Evolutionary conservation across 371 early-diverging fungal genomes (phyloP).

Genomic region (Zopfochytrium polystomum): DNA sequence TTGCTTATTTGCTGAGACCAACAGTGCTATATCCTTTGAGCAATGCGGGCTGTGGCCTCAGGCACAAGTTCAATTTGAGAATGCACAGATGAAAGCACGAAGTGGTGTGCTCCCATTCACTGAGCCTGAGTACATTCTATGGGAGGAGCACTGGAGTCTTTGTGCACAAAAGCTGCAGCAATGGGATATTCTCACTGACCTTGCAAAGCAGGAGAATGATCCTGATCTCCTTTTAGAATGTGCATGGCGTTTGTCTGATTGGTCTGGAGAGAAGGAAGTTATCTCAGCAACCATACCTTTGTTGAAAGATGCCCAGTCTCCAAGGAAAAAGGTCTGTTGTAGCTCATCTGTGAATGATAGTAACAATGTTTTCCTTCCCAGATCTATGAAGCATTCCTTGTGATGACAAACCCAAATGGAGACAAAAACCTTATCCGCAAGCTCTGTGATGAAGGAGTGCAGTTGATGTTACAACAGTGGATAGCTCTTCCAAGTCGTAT

Average conservation of each 20-base stretch:
- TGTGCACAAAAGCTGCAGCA: slow-evolving; percentile 94
- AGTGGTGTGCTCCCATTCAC: slow-evolving; percentile 83
- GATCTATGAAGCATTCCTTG: slow-evolving; percentile 81
- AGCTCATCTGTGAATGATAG: too few species aligned
- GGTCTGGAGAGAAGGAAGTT: slow-evolving; percentile 75
- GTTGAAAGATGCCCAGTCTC: slow-evolving; percentile 55
- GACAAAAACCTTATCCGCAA: slow-evolving; percentile 71
- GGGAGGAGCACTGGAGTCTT: slow-evolving; percentile 96
- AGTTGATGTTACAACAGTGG: slow-evolving; percentile 82
- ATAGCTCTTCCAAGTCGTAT: slow-evolving; percentile 77
- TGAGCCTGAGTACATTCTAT: slow-evolving; percentile 95
- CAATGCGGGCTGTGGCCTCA: slow-evolving; percentile 92
- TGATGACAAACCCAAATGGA: slow-evolving; percentile 67
- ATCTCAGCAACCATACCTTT: slow-evolving; percentile 62
- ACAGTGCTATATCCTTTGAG: slow-evolving; percentile 92
- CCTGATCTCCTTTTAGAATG: slow-evolving; percentile 81
- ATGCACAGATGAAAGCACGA: slow-evolving; percentile 88
- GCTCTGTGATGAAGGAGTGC: slow-evolving; percentile 85
- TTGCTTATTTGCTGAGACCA: slow-evolving; percentile 91
- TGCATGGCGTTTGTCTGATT: slow-evolving; percentile 89
- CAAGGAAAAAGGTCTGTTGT: slow-evolving; percentile 59
- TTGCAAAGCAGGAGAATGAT: slow-evolving; percentile 86
- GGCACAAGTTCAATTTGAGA: slow-evolving; percentile 91
- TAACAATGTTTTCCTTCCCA: too few species aligned
- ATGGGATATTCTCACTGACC: slow-evolving; percentile 96